These are phyloP conservation scores for Plasmodium berghei DNA, from an alignment of 169 alveolate species.

Conservation along the genomic window DNA sequence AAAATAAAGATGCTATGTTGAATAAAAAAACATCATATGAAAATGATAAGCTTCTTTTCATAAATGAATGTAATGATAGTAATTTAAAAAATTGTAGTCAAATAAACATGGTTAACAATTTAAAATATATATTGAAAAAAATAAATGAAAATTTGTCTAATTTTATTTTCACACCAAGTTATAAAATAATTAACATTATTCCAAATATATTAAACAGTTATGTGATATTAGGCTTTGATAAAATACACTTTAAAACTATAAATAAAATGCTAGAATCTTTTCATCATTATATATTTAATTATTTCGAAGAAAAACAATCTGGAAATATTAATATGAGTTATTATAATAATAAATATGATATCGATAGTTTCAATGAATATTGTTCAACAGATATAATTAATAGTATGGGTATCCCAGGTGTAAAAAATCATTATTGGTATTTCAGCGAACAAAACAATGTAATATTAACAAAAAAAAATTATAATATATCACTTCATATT, in stretches of 20 bases:
- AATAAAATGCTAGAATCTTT: constrained; percentile 42
- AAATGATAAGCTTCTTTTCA: constrained; percentile 14
- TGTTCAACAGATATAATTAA: not conserved
- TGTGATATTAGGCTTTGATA: constrained; percentile 36
- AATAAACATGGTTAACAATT: constrained; percentile 8
- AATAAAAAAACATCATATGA: not conserved
- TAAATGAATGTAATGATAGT: constrained; percentile 26
- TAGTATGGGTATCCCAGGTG: constrained; percentile 23
- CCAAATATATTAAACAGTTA: constrained; percentile 36
- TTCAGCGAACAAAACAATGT: constrained; percentile 43
- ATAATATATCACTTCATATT: constrained; percentile 12
- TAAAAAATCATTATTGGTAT: constrained; percentile 55
- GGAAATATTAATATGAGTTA: not conserved
- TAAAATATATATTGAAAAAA: constrained; percentile 24
- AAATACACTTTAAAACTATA: constrained; percentile 57
- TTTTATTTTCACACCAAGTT: constrained; percentile 24
- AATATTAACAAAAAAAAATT: constrained; percentile 8
- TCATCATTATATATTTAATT: constrained; percentile 40
- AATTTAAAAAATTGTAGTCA: not conserved
- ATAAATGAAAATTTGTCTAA: constrained; percentile 21
- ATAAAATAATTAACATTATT: constrained; percentile 39
- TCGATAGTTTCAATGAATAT: not conserved
- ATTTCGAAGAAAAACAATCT: not conserved
- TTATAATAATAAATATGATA: not conserved
- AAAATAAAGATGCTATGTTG: not conserved